Percentiles rank a stretch among this genome's conserved stretches.
Conservation (phyloP, 2,329 filamentous ascomycete species). For the Pezicula neosporulosa region DNA sequence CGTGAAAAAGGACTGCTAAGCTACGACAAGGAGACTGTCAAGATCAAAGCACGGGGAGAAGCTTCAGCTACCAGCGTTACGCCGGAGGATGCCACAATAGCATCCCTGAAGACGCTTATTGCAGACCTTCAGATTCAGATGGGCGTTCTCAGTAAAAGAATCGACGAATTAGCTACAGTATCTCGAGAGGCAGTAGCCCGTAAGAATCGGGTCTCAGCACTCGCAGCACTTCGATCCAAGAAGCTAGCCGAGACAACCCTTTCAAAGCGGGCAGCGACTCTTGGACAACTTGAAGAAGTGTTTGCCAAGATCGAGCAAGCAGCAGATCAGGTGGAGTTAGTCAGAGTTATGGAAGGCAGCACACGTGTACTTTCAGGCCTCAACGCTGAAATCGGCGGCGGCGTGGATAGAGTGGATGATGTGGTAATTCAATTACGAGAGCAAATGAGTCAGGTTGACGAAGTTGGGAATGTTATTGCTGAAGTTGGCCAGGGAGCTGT, state of each 20-base stretch:
- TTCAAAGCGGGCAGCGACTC: conserved; percentile 65
- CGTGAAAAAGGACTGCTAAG: conserved; percentile 59
- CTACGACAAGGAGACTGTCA: conserved; percentile 68
- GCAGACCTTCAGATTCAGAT: conserved; percentile 72
- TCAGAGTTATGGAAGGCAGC: conserved; percentile 78
- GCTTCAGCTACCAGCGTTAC: conserved; percentile 51
- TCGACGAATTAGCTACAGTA: conserved; percentile 59
- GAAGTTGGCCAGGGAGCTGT: conserved; percentile 54
- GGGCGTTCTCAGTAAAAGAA: conserved; percentile 59
- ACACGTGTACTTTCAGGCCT: conserved; percentile 68
- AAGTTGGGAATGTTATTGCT: conserved; percentile 73
- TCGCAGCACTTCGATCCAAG: conserved; percentile 76
- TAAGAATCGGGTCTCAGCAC: conserved; percentile 72
- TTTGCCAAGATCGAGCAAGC: conserved; percentile 84
- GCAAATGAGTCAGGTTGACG: conserved; percentile 78
- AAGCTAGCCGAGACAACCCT: conserved; percentile 77
- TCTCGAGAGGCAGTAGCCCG: conserved; percentile 68
- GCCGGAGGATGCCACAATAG: conserved; percentile 76
- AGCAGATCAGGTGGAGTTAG: conserved; percentile 76
- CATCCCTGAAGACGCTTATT: conserved; percentile 77
- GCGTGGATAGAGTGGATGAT: conserved; percentile 69
- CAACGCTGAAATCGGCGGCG: conserved; percentile 78
- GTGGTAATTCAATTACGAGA: conserved; percentile 73
- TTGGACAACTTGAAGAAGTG: conserved; percentile 79
- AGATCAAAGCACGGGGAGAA: conserved; percentile 59